phyloP scores from a whole-genome alignment of 202 grass and related monocot genomes.

The Setaria italica region DNA sequence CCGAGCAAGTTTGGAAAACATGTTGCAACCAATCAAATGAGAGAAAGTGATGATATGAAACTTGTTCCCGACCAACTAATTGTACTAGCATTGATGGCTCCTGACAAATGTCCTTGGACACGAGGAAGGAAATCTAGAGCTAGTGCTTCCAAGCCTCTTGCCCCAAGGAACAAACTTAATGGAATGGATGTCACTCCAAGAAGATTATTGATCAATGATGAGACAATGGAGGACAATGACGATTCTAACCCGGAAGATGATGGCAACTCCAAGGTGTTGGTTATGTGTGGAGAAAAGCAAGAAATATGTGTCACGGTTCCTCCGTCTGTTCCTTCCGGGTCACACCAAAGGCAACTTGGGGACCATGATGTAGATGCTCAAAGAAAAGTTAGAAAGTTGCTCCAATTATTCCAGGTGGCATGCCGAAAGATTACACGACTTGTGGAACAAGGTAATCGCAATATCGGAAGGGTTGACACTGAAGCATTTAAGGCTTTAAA shows the following conservation, averaged over 20 bases:
- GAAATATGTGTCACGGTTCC: constrained; percentile 44
- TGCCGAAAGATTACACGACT: constrained; percentile 69
- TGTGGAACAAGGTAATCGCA: constrained; percentile 58
- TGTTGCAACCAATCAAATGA: background rate
- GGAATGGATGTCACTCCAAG: constrained; percentile 26
- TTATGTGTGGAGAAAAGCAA: constrained; percentile 23
- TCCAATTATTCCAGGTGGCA: constrained; percentile 62
- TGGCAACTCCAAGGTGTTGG: constrained; percentile 35
- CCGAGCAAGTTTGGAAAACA: constrained; percentile 29
- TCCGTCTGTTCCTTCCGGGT: constrained; percentile 47
- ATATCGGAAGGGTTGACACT: constrained; percentile 58
- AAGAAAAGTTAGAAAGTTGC: constrained; percentile 63
- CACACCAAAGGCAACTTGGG: background rate
- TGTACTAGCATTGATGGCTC: constrained; percentile 62
- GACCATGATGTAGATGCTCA: constrained; percentile 43
- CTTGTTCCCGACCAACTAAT: constrained; percentile 39
- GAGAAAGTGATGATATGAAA: constrained; percentile 30
- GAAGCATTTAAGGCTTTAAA: constrained; percentile 58
- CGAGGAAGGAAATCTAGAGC: constrained; percentile 44
- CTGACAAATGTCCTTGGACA: constrained; percentile 47
- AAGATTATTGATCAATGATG: constrained; percentile 21
- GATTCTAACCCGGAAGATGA: constrained; percentile 37
- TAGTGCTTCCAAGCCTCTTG: constrained; percentile 40
- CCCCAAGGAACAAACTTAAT: constrained; percentile 30
- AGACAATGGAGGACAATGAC: constrained; percentile 35